Evolutionary conservation across 2,329 filamentous ascomycete genomes (phyloP).

Genomic region (Aspergillus fijiensis): DNA sequence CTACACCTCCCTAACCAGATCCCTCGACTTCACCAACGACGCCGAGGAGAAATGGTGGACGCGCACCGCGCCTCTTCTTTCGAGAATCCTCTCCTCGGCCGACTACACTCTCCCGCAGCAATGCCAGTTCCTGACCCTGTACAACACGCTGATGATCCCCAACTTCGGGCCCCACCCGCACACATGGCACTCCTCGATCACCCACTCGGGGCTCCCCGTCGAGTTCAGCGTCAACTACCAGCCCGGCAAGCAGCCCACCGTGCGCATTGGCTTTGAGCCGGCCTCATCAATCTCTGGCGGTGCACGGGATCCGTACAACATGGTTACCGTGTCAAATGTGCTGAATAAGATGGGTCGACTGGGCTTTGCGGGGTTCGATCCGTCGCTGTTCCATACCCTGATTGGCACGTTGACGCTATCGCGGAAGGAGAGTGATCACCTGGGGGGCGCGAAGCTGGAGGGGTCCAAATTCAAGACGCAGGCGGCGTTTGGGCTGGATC

Average conservation of each 20-base stretch:
- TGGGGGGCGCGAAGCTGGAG: not conserved
- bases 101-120: not conserved
- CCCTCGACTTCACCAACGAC: too few species aligned
- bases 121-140: slow-evolving; percentile 5
- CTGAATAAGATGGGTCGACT: not conserved
- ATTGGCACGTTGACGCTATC: not conserved
- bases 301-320: not conserved
- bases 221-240: slow-evolving; percentile 25
- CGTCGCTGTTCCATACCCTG: not conserved
- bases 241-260: slow-evolving; percentile 5
- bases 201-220: slow-evolving; percentile 18
- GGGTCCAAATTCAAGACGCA: slow-evolving; percentile 8
- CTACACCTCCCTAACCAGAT: too few species aligned
- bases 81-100: slow-evolving; percentile 1
- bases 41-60: not conserved
- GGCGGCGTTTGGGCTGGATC: slow-evolving; percentile 20
- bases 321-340: not conserved
- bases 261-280: slow-evolving; percentile 17
- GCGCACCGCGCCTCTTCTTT: not conserved
- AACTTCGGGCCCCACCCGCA: slow-evolving; percentile 18
- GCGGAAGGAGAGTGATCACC: not conserved
- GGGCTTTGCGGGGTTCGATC: not conserved
- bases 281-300: slow-evolving; percentile 8
- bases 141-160: slow-evolving; percentile 9
- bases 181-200: slow-evolving; percentile 13